A percentile compares a stretch with the other conserved stretches of the same genome.
phyloP scores from a whole-genome alignment of 2,329 filamentous ascomycete species.

The Alternaria rosae region DNA sequence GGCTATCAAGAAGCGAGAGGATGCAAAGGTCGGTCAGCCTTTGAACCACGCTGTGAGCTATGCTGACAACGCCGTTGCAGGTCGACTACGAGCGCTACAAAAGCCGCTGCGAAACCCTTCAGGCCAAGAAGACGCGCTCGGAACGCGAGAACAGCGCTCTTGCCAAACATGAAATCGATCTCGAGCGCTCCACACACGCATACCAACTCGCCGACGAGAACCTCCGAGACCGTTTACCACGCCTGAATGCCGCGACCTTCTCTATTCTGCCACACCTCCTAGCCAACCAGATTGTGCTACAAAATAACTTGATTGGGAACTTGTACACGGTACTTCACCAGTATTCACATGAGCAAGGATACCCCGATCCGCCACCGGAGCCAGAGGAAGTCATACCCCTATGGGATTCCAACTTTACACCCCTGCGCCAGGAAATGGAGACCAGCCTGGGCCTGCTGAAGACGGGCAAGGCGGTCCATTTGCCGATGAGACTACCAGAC shows the following conservation, averaged over 20 bases:
- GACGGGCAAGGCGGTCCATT: slow-evolving; percentile 70
- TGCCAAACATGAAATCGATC: slow-evolving; percentile 74
- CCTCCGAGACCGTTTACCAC: slow-evolving; percentile 74
- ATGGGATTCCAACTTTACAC: slow-evolving; percentile 70
- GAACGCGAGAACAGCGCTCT: slow-evolving; percentile 77
- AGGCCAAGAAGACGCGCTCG: slow-evolving; percentile 73
- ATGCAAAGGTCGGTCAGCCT: slow-evolving; percentile 66
- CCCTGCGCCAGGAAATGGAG: slow-evolving; percentile 72
- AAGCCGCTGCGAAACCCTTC: slow-evolving; percentile 71
- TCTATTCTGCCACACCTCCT: slow-evolving; percentile 77
- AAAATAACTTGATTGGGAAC: slow-evolving; percentile 78
- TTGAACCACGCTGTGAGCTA: too few relatives aligned
- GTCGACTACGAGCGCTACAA: slow-evolving; percentile 82
- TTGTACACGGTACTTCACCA: slow-evolving; percentile 79
- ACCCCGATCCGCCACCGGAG: slow-evolving; percentile 75
- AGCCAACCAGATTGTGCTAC: slow-evolving; percentile 74
- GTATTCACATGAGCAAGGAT: slow-evolving; percentile 72
- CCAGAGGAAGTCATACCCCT: slow-evolving; percentile 73
- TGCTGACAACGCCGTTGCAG: slow-evolving; percentile 47
- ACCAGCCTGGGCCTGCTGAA: slow-evolving; percentile 66
- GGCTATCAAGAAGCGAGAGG: slow-evolving; percentile 84
- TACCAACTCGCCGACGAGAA: slow-evolving; percentile 79
- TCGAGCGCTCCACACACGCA: slow-evolving; percentile 71
- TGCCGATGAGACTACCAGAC: slow-evolving; percentile 61
- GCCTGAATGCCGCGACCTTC: slow-evolving; percentile 73